phyloP scores from a whole-genome alignment of 2,329 filamentous ascomycete species.

The Aspergillus proliferans region DNA sequence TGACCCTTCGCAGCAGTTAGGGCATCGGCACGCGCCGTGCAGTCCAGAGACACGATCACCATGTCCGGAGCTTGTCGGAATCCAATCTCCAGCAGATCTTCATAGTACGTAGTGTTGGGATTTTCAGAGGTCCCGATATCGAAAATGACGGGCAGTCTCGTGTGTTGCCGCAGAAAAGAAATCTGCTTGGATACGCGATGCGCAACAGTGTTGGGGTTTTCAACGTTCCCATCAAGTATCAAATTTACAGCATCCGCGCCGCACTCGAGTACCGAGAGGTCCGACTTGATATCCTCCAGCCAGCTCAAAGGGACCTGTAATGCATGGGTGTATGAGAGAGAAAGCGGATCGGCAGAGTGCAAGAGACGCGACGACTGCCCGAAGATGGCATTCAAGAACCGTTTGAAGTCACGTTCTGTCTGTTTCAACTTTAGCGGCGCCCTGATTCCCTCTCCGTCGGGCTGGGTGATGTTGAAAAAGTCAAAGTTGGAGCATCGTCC shows the following conservation, averaged over 20 bases:
- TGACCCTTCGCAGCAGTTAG: conserved; percentile 6
- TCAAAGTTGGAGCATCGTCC: conserved; percentile 19
- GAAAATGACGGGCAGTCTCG: conserved; percentile 13
- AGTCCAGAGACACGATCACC: too few relatives aligned
- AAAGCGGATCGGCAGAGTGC: conserved; percentile 9
- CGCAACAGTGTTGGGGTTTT: background rate
- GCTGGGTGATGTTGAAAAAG: conserved; percentile 4
- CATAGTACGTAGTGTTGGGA: background rate
- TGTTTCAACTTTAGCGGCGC: conserved; percentile 14
- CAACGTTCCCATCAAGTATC: conserved; percentile 1
- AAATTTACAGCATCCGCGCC: conserved; percentile 15
- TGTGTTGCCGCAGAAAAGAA: conserved; percentile 9
- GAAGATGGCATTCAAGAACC: conserved; percentile 13
- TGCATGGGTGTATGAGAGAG: conserved; percentile 13
- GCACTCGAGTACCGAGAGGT: conserved; percentile 10
- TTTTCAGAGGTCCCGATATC: conserved; percentile 4
- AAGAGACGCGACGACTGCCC: conserved; percentile 5
- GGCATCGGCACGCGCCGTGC: too few relatives aligned
- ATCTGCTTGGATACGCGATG: conserved; percentile 8
- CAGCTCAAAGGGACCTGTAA: conserved; percentile 9
- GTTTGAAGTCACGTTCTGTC: conserved; percentile 13
- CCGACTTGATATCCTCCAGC: conserved; percentile 3
- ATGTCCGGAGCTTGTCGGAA: conserved; percentile 11
- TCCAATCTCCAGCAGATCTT: conserved; percentile 3
- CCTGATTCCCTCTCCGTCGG: background rate